Conservation (phyloP, 1,139 yeast species). For the Saccharomycopsis hybrid region DNA sequence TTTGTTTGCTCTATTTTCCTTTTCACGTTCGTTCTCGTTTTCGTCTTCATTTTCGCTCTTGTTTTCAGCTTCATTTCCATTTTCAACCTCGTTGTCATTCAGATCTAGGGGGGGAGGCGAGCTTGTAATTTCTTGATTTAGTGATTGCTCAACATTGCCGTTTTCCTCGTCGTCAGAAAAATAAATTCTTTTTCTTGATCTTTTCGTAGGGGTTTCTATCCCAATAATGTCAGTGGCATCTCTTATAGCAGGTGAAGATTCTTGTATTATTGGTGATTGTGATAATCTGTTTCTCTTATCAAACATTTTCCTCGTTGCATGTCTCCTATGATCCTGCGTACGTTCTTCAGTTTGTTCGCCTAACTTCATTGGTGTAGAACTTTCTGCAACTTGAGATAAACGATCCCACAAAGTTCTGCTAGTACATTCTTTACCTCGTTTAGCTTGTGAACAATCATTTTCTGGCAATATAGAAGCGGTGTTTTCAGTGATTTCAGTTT, state of each 20-base stretch:
- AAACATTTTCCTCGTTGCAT: too few relatives aligned
- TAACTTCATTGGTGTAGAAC: background rate
- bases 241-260: constrained; percentile 18
- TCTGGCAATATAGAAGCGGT: background rate
- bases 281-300: background rate
- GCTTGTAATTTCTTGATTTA: too few relatives aligned
- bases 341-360: background rate
- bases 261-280: constrained; percentile 9
- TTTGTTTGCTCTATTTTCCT: too few relatives aligned
- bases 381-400: background rate
- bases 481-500: background rate
- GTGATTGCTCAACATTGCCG: background rate
- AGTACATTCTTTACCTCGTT: too few relatives aligned
- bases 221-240: constrained; percentile 7
- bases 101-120: too few relatives aligned
- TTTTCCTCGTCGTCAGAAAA: background rate
- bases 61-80: too few relatives aligned
- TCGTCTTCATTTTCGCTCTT: background rate
- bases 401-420: too few relatives aligned
- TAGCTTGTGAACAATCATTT: too few relatives aligned
- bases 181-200: too few relatives aligned
- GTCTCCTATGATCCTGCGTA: too few relatives aligned
- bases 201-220: constrained; percentile 4
- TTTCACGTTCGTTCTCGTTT: background rate
- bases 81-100: too few relatives aligned